Evolutionary conservation across 768 basidiomycete genomes (phyloP).

Genomic region (Fomitopsis pulvina): DNA sequence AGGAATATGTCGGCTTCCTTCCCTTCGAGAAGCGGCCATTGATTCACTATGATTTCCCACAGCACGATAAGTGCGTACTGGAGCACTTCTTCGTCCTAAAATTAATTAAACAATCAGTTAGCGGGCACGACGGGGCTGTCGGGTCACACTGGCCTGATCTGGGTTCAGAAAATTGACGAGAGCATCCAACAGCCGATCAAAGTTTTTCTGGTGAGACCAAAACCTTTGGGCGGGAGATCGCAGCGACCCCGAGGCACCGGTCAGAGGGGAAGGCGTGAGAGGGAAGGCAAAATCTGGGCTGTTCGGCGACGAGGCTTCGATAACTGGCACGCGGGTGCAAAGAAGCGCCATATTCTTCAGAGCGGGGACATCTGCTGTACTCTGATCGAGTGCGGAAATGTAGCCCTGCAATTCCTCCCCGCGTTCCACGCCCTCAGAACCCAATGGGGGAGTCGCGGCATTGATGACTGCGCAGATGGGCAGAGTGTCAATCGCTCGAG

Average conservation of each 20-base stretch:
- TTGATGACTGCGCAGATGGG: conserved; percentile 35
- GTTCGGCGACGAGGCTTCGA: conserved; percentile 45
- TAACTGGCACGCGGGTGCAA: conserved; percentile 44
- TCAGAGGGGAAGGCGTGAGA: conserved; percentile 52
- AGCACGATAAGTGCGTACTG: conserved; percentile 76
- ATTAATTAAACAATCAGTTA: conserved; percentile 8
- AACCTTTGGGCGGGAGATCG: conserved; percentile 46
- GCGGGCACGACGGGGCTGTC: not conserved
- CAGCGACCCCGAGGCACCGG: conserved; percentile 31
- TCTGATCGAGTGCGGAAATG: conserved; percentile 47
- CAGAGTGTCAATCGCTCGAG: conserved; percentile 12
- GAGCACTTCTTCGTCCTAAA: conserved; percentile 55
- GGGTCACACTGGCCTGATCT: conserved; percentile 40
- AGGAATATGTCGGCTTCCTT: conserved; percentile 74
- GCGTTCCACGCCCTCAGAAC: conserved; percentile 32
- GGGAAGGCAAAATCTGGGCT: conserved; percentile 47
- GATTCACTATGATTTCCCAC: conserved; percentile 80
- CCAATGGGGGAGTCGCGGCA: conserved; percentile 39
- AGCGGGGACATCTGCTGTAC: conserved; percentile 41
- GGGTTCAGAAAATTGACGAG: conserved; percentile 59
- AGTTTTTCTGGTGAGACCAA: conserved; percentile 68
- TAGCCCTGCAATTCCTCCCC: conserved; percentile 47
- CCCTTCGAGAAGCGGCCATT: conserved; percentile 67
- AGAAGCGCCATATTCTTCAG: conserved; percentile 64
- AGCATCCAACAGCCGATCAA: conserved; percentile 63